These are phyloP conservation scores for Lepidium campestre DNA, from an alignment of 441 rosid genomes.

Conservation along the genomic window DNA sequence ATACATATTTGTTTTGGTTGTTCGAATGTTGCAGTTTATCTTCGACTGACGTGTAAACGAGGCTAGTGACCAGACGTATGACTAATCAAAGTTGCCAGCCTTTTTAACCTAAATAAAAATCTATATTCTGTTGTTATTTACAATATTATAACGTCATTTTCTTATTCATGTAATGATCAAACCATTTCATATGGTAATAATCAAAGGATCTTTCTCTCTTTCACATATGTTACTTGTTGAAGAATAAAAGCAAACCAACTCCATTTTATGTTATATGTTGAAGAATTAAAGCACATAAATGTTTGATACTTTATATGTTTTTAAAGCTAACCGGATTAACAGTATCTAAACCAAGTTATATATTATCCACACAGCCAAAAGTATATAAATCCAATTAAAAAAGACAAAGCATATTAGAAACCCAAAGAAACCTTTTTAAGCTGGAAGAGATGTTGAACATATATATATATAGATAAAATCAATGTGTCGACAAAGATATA, in stretches of 20 bases:
- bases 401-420: too few species aligned
- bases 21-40: conserved; percentile 19
- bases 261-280: too few species aligned
- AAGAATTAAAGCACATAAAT: too few species aligned
- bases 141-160: neutral
- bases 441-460: too few species aligned
- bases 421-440: too few species aligned
- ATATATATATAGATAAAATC: too few species aligned
- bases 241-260: neutral
- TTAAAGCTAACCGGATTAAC: too few species aligned
- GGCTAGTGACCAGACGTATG: neutral
- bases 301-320: too few species aligned
- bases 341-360: too few species aligned
- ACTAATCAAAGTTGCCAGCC: conserved; percentile 21
- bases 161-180: conserved; percentile 5
- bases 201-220: neutral
- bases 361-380: too few species aligned
- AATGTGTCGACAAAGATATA: too few species aligned
- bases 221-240: neutral
- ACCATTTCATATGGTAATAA: conserved; percentile 8
- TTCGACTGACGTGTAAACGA: conserved; percentile 11
- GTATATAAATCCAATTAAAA: too few species aligned
- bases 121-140: neutral
- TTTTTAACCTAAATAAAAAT: conserved; percentile 1
- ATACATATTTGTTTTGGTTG: neutral